These are phyloP conservation scores for Botrytis elliptica DNA, from an alignment of 2,329 filamentous ascomycete genomes.

Conservation along the genomic window DNA sequence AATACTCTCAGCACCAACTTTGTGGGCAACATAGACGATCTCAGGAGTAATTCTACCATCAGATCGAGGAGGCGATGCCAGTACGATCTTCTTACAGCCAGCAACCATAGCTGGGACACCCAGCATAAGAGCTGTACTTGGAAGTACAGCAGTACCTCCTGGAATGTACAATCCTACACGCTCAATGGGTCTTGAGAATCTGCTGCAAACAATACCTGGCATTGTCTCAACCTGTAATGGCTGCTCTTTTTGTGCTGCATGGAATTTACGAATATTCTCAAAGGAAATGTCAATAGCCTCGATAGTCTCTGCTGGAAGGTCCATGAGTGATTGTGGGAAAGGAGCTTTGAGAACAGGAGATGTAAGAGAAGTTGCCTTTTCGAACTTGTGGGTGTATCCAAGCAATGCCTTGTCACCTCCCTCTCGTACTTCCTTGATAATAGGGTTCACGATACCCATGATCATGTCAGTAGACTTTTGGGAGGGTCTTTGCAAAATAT, in stretches of 20 bases:
- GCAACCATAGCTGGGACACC: slow-evolving; percentile 97
- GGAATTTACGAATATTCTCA: slow-evolving; percentile 93
- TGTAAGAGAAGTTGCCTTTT: slow-evolving; percentile 87
- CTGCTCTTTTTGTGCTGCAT: slow-evolving; percentile 84
- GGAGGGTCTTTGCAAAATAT: slow-evolving; percentile 81
- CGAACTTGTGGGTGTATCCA: slow-evolving; percentile 95
- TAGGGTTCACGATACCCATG: slow-evolving; percentile 84
- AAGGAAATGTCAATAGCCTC: slow-evolving; percentile 92
- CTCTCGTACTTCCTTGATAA: slow-evolving; percentile 81
- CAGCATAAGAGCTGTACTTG: slow-evolving; percentile 95
- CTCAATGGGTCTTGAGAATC: slow-evolving; percentile 90
- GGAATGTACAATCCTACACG: slow-evolving; percentile 95
- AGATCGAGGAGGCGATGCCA: slow-evolving; percentile 84
- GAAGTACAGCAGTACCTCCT: slow-evolving; percentile 93
- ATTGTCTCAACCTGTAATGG: slow-evolving; percentile 89
- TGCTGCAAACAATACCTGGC: slow-evolving; percentile 93
- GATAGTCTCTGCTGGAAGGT: slow-evolving; percentile 77
- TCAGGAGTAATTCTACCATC: slow-evolving; percentile 93
- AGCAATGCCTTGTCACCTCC: slow-evolving; percentile 86
- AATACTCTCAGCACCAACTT: slow-evolving; percentile 92
- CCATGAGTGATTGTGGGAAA: slow-evolving; percentile 83
- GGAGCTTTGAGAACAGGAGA: slow-evolving; percentile 88
- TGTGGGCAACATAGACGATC: slow-evolving; percentile 96
- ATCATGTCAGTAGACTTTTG: slow-evolving; percentile 95
- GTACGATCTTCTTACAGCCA: slow-evolving; percentile 89